Percentiles rank a stretch among this genome's conserved stretches.
Evolutionary conservation across 768 basidiomycete genomes (phyloP).

Genomic region (Russula earlei): DNA sequence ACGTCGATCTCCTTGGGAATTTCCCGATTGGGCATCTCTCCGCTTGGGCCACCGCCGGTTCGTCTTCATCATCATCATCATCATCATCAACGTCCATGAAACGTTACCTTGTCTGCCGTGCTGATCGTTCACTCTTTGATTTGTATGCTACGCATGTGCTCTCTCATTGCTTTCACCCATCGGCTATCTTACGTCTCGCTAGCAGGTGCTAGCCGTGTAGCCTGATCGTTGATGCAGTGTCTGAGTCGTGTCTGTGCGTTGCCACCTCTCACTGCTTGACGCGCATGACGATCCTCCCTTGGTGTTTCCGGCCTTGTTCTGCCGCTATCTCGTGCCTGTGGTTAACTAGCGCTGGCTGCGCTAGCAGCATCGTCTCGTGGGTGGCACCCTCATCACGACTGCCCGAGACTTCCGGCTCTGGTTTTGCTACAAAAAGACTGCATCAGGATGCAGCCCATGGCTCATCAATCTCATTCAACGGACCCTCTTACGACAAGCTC

Average conservation of each 20-base stretch:
- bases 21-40: too few species aligned
- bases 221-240: background rate
- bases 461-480: background rate
- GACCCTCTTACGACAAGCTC: background rate
- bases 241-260: background rate
- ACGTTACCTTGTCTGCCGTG: too few species aligned
- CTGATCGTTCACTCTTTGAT: too few species aligned
- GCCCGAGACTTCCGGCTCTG: background rate
- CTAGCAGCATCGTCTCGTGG: background rate
- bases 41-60: too few species aligned
- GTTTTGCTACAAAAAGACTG: constrained; percentile 6
- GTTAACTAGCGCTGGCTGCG: background rate
- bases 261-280: too few species aligned
- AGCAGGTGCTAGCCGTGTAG: background rate
- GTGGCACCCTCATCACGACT: background rate
- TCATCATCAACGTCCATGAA: too few species aligned
- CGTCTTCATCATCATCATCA: too few species aligned
- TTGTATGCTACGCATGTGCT: too few species aligned
- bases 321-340: background rate
- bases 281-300: too few species aligned
- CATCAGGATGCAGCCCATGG: background rate
- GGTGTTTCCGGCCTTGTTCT: too few species aligned
- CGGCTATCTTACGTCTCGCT: background rate
- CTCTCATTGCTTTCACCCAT: background rate
- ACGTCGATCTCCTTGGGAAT: too few species aligned